Conservation (phyloP, 148 eudicot genomes). For the Rheum nobile region DNA sequence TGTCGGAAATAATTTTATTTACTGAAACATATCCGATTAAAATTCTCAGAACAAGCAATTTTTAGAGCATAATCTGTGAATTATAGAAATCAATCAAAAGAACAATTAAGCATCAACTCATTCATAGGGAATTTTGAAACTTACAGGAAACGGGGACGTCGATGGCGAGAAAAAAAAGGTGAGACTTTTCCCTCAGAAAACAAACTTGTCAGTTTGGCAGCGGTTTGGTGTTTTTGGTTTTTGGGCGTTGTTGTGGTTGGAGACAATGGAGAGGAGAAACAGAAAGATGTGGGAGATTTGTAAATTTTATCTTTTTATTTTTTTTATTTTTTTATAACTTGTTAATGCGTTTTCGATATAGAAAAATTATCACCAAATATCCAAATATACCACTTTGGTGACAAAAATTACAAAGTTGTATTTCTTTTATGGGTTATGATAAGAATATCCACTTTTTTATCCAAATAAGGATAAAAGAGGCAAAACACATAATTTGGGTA, state of each 20-base stretch:
- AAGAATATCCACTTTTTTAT: too few relatives aligned
- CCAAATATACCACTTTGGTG: too few relatives aligned
- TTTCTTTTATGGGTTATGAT: too few relatives aligned
- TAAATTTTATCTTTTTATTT: not conserved
- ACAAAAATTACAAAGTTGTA: too few relatives aligned
- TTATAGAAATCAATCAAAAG: not conserved
- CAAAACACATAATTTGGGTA: too few relatives aligned
- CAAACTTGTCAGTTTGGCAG: slow-evolving; percentile 4
- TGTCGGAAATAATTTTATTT: not conserved
- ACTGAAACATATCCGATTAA: not conserved
- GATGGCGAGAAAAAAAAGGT: not conserved
- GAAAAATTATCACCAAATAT: too few relatives aligned
- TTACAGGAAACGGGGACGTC: not conserved
- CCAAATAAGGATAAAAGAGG: too few relatives aligned
- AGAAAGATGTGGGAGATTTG: not conserved
- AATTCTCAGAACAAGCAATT: not conserved
- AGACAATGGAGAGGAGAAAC: not conserved
- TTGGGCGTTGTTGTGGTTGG: slow-evolving; percentile 2
- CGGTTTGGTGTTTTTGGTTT: slow-evolving; percentile 5
- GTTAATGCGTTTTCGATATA: not conserved
- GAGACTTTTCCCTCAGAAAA: not conserved
- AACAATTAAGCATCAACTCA: not conserved
- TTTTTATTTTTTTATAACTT: not conserved
- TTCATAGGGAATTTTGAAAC: not conserved
- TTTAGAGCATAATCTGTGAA: not conserved